phyloP scores from a whole-genome alignment of 108 stramenopile species.

The Phaeodactylum tricornutum region DNA sequence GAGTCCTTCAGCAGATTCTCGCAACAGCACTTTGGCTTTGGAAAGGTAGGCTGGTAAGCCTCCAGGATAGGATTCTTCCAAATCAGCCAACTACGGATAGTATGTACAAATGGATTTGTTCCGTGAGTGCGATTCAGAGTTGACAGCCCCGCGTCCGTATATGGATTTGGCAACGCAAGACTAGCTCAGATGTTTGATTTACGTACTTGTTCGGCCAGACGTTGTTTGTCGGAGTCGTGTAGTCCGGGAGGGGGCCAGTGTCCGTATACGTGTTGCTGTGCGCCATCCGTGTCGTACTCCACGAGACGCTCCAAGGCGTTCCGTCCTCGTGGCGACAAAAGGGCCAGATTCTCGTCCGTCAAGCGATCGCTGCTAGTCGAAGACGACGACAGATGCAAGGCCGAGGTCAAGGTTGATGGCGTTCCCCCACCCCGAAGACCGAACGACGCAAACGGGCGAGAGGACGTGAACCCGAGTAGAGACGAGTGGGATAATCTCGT shows the following conservation, averaged over 20 bases:
- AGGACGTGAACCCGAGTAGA: too few species aligned
- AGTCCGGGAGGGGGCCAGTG: slow-evolving; percentile 75
- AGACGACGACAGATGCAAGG: too few species aligned
- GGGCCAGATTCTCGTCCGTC: slow-evolving; percentile 54
- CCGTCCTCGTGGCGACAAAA: slow-evolving; percentile 56
- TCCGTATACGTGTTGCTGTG: slow-evolving; percentile 78
- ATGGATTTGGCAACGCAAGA: too few species aligned
- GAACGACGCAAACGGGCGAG: too few species aligned
- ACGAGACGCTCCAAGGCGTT: slow-evolving; percentile 46
- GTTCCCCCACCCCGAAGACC: too few species aligned
- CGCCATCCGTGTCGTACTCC: slow-evolving; percentile 31
- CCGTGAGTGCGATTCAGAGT: too few species aligned
- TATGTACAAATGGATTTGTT: too few species aligned
- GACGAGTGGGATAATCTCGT: too few species aligned
- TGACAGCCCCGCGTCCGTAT: too few species aligned
- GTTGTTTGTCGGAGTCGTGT: slow-evolving; percentile 67
- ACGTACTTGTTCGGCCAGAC: slow-evolving; percentile 69
- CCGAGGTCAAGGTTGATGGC: too few species aligned
- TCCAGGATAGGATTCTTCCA: slow-evolving; percentile 90
- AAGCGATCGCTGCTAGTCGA: too few species aligned
- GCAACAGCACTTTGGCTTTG: slow-evolving; percentile 80
- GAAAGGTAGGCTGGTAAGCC: slow-evolving; percentile 82
- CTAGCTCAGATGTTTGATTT: too few species aligned
- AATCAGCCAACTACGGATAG: slow-evolving; percentile 78
- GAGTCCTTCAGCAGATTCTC: slow-evolving; percentile 75